Conservation (phyloP, 1,284 basidiomycete species). For the Ganoderma leucocontextum region DNA sequence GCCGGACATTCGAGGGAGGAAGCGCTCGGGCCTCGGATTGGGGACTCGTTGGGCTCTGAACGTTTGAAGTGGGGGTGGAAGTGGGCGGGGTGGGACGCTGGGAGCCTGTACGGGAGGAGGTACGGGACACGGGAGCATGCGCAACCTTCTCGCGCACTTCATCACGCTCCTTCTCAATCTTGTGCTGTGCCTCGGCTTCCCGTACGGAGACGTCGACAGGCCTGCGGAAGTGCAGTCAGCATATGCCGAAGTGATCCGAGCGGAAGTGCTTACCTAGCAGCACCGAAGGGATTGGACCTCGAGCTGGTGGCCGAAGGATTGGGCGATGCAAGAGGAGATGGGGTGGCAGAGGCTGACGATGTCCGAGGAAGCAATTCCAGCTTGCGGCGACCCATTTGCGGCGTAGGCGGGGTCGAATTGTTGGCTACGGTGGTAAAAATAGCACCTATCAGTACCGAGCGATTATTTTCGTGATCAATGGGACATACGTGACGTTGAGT, state of each 20-base stretch:
- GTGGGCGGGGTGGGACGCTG: conserved; percentile 58
- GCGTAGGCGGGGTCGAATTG: conserved; percentile 81
- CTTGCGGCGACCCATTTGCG: conserved; percentile 79
- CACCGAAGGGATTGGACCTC: conserved; percentile 85
- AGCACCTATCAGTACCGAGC: background rate
- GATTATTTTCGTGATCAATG: background rate
- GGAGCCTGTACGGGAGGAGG: conserved; percentile 68
- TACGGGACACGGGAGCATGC: conserved; percentile 70
- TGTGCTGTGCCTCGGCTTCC: conserved; percentile 79
- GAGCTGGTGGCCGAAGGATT: conserved; percentile 60
- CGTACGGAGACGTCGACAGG: conserved; percentile 86
- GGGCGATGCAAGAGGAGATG: conserved; percentile 79
- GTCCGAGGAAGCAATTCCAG: conserved; percentile 86
- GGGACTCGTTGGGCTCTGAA: conserved; percentile 44
- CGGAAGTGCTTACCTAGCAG: conserved; percentile 67
- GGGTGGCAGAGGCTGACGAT: conserved; percentile 59
- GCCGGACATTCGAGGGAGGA: conserved; percentile 54
- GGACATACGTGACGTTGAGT: conserved; percentile 69
- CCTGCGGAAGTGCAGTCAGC: conserved; percentile 47
- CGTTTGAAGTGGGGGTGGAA: conserved; percentile 46
- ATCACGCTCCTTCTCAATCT: conserved; percentile 73
- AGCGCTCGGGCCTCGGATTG: conserved; percentile 43
- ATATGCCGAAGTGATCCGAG: background rate
- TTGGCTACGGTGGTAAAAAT: conserved; percentile 53
- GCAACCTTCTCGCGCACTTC: conserved; percentile 37